phyloP scores from a whole-genome alignment of 352 stramenopile species.

The Phytopythium boreale region DNA sequence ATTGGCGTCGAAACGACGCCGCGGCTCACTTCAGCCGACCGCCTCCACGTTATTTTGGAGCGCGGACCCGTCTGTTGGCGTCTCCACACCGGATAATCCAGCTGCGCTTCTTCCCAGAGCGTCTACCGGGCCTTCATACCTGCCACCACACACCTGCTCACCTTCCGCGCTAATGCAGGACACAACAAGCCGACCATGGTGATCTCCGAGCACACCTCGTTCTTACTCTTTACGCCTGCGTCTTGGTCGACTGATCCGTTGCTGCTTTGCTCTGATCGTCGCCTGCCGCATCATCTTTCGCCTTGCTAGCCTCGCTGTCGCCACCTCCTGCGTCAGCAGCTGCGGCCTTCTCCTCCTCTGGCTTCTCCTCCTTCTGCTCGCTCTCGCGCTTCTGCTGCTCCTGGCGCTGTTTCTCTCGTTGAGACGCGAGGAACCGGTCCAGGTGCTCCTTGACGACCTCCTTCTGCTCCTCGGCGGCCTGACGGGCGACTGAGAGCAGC shows the following conservation, averaged over 20 bases:
- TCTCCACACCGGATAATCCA: too few species aligned
- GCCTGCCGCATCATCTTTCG: neutral
- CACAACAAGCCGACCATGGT: neutral
- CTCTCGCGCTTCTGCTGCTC: conserved; percentile 29
- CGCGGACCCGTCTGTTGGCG: neutral
- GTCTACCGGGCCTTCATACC: neutral
- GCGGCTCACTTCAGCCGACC: too few species aligned
- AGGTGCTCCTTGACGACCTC: conserved; percentile 66
- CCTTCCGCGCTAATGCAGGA: too few species aligned
- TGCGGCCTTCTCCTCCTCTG: conserved; percentile 15
- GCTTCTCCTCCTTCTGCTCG: conserved; percentile 26
- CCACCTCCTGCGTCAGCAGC: conserved; percentile 2
- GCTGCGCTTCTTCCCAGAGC: too few species aligned
- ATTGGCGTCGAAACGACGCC: neutral
- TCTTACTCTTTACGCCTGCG: neutral
- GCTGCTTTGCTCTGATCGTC: neutral
- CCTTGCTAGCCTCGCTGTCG: neutral
- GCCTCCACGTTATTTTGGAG: neutral
- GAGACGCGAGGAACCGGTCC: conserved; percentile 55
- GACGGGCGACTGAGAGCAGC: conserved; percentile 70
- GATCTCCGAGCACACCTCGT: neutral
- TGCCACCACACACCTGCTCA: neutral
- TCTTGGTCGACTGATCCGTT: neutral
- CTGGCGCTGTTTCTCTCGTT: conserved; percentile 52
- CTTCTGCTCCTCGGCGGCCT: conserved; percentile 75